These are phyloP conservation scores for Aspergillus conjunctus DNA, from an alignment of 495 filamentous ascomycete genomes.

Conservation along the genomic window DNA sequence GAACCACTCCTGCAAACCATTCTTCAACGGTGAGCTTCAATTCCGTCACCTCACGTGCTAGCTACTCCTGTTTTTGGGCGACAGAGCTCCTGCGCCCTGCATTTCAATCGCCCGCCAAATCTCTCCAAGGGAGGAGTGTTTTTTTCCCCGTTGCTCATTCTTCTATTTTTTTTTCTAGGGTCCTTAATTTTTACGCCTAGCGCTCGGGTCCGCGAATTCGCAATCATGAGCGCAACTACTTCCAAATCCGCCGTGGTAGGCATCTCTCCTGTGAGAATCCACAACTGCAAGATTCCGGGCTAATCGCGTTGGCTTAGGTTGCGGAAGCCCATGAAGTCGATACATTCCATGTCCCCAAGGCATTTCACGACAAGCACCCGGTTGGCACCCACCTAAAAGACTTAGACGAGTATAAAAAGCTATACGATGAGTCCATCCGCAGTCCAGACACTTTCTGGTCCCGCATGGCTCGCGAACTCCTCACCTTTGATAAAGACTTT, in stretches of 20 bases:
- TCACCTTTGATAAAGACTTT: slow-evolving; percentile 90
- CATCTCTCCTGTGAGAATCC: background rate
- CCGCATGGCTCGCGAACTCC: slow-evolving; percentile 78
- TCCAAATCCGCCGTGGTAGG: slow-evolving; percentile 68
- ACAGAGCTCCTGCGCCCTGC: background rate
- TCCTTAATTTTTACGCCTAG: background rate
- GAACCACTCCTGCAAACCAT: slow-evolving; percentile 11
- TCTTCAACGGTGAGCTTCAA: slow-evolving; percentile 24
- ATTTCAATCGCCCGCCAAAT: background rate
- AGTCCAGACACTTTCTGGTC: slow-evolving; percentile 92
- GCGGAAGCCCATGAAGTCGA: slow-evolving; percentile 83
- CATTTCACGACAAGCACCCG: slow-evolving; percentile 70
- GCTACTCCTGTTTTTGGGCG: background rate
- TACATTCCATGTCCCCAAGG: slow-evolving; percentile 71
- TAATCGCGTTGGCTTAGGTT: slow-evolving; percentile 34
- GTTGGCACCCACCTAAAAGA: slow-evolving; percentile 65
- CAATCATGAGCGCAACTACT: slow-evolving; percentile 61
- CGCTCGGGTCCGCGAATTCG: slow-evolving; percentile 14
- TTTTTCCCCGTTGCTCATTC: slow-evolving; percentile 4
- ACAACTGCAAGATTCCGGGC: slow-evolving; percentile 7
- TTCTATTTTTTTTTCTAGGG: background rate
- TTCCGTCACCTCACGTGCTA: slow-evolving; percentile 22
- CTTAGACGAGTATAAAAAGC: slow-evolving; percentile 83
- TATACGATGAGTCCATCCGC: slow-evolving; percentile 96
- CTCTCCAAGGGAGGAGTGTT: background rate